Base-by-base conservation (phyloP, 2,329 filamentous ascomycete species). In the Golovinomyces cichoracearum region DNA sequence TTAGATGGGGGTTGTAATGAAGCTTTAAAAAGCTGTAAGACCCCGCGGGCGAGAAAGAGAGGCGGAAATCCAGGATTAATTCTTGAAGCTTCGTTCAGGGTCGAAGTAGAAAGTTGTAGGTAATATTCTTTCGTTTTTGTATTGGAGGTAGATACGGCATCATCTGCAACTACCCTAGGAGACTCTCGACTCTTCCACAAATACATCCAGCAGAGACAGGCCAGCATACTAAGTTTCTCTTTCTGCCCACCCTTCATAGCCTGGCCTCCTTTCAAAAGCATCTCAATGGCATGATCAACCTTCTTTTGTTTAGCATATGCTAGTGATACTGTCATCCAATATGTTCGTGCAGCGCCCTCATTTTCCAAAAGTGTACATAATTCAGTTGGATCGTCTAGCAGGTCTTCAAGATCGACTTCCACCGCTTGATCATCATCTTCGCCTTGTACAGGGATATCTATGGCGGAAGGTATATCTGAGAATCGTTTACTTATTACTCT, bases 301-400 rank as follows among this genome's bases (percentile, higher is more conserved):
- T 93, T 93, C 60, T 80, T 78, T 66, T 93, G 84, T 66, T 95
- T 98, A 37, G 90, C 88, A 61, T 98, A 98, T 45, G 88, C 88
- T 51, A 95, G 71, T 38, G 92, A 83, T 55, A 95, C 90, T n/a
- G 84, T 88, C 70, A 98, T 88, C 92, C 92, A 98, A 57, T 92
- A 92, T 48, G 79, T 83, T 58, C 88, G 85, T 33, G 83, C 80
- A 15, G 85, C 86, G 59, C 80, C 78, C 63, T 98, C 92, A 60
- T 90, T 93, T 66, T 98, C 88, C 53, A 98, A 76, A 47, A 98
- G 72, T 26, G 83, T 90, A 63, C 90, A 98, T 4, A 98, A 73
- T 66, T 98, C 90, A 44, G 83, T 93, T 19, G 84, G 83, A 61
- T 95, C 90, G 62, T 95, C 90, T 52, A 86, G 75, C 35, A 94